Percentiles rank a stretch among this genome's conserved stretches.
phyloP scores from a whole-genome alignment of 2,329 filamentous ascomycete genomes.

The Orbilia quercus region DNA sequence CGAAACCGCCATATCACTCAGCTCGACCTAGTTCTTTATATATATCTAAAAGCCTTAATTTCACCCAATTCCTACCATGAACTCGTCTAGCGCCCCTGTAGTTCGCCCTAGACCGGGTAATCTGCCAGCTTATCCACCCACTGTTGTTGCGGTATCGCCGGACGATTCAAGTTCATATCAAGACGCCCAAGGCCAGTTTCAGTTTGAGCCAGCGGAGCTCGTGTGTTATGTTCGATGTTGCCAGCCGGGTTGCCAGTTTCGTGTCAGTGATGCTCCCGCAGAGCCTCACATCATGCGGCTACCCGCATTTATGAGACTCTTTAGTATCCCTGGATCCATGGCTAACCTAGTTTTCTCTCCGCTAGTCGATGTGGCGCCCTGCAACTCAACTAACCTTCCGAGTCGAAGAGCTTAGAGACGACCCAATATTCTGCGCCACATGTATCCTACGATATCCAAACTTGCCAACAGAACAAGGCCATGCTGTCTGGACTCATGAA shows the following conservation, averaged over 20 bases:
- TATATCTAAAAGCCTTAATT: no score
- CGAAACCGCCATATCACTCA: no score
- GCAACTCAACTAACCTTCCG: constrained; percentile 45
- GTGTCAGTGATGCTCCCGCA: constrained; percentile 12
- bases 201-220: constrained; percentile 29
- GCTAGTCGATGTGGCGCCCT: constrained; percentile 36
- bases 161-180: constrained; percentile 1
- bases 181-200: constrained; percentile 17
- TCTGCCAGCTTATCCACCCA: constrained; percentile 33
- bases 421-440: constrained; percentile 40
- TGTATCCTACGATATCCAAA: constrained; percentile 48
- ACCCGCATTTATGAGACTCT: neutral
- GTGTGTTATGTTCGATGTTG: constrained; percentile 46
- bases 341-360: constrained; percentile 11
- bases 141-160: constrained; percentile 13
- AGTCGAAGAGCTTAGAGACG: constrained; percentile 45
- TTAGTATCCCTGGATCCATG: neutral
- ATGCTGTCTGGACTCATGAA: constrained; percentile 28
- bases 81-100: constrained; percentile 23
- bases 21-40: no score
- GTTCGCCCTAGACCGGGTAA: constrained; percentile 28
- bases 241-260: constrained; percentile 30
- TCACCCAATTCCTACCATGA: constrained; percentile 20
- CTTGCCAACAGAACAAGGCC: constrained; percentile 34
- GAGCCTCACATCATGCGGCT: constrained; percentile 14